Evolutionary conservation across 1,284 basidiomycete genomes (phyloP), one percentile per base, ranked within the genome.

Genomic region (Athelia sp.): DNA sequence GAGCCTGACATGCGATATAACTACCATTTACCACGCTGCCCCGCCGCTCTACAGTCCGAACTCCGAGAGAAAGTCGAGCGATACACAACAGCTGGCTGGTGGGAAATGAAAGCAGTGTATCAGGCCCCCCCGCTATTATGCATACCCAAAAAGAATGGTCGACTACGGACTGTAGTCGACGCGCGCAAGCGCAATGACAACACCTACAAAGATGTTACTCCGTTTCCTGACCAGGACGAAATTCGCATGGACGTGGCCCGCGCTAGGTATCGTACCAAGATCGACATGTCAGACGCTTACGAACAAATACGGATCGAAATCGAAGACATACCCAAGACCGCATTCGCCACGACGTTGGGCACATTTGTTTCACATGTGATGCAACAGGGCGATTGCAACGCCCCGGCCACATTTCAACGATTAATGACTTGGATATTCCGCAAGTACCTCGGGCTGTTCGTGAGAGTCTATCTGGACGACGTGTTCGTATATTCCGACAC

Each of bases 361-460:
- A 65, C 58, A 3, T 62, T 56, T 48, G 44, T 58, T 1, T 65
- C 62, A 24, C 50, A 52, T 4, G 62, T 68, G 0, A 62, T 68
- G 56, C 67, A 69, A 49, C 61, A 67, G 44, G 67, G 64, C 0
- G 62, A 70, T 46, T 62, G 61, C 34, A 69, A 69, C 38, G 54
- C 55, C 17, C 46, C 53, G 1, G 52, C 58, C 3, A 63, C 60
- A 3, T 62, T 53, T 51, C 60, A 62, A 45, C 18, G 49, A 2
- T 31, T 62, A 3, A 62, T 62, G 61, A 56, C 54, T 22, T 43
- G 55, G n/a, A 52, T 61, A n/a, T 60, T 62, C 45, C 48, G 34
- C 1, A 23, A 46, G 6, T 50, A 53, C 32, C 53, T 60, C 14
- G 55, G 55, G 3, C 46, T 56, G 47, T 58, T 52, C 22, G 50